A percentile compares a stretch with the other conserved stretches of the same genome.
phyloP scores from a whole-genome alignment of 1,139 yeast genomes.

The Yamadazyma atlantica region DNA sequence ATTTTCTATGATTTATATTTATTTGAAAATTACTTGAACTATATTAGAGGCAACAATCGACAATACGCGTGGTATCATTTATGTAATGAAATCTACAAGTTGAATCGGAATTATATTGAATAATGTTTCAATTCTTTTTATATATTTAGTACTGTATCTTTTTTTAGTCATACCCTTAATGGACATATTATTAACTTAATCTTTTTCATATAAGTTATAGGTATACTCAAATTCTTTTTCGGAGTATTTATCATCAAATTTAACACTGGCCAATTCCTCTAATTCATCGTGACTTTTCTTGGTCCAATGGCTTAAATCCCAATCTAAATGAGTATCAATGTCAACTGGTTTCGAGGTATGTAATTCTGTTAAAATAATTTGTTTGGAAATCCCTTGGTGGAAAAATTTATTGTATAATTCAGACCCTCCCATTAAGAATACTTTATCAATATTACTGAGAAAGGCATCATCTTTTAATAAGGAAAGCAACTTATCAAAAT shows the following conservation, averaged over 20 bases:
- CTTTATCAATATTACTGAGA: slow-evolving; percentile 40
- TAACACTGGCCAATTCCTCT: slow-evolving; percentile 37
- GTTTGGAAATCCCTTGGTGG: slow-evolving; percentile 44
- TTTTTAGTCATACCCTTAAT: neutral
- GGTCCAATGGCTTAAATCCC: slow-evolving; percentile 33
- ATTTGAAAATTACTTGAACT: slow-evolving; percentile 62
- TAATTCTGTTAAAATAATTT: slow-evolving; percentile 76
- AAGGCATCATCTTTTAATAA: slow-evolving; percentile 30
- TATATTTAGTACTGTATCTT: neutral
- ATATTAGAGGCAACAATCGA: slow-evolving; percentile 14
- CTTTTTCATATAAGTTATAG: slow-evolving; percentile 24
- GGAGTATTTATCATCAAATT: slow-evolving; percentile 36
- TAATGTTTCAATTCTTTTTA: slow-evolving; percentile 2
- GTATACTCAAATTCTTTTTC: slow-evolving; percentile 50
- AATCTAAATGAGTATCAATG: slow-evolving; percentile 65
- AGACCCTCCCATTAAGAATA: slow-evolving; percentile 92
- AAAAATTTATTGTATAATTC: slow-evolving; percentile 70
- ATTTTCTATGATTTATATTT: slow-evolving; percentile 81
- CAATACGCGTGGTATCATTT: slow-evolving; percentile 32
- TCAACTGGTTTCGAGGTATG: slow-evolving; percentile 39
- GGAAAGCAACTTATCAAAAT: slow-evolving; percentile 45
- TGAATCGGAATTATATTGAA: slow-evolving; percentile 33
- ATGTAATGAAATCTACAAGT: slow-evolving; percentile 33
- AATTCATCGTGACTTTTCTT: slow-evolving; percentile 36
- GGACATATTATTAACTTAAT: neutral